Evolutionary conservation across 108 stramenopile species (phyloP).

Genomic region (Cyclotella sp.): DNA sequence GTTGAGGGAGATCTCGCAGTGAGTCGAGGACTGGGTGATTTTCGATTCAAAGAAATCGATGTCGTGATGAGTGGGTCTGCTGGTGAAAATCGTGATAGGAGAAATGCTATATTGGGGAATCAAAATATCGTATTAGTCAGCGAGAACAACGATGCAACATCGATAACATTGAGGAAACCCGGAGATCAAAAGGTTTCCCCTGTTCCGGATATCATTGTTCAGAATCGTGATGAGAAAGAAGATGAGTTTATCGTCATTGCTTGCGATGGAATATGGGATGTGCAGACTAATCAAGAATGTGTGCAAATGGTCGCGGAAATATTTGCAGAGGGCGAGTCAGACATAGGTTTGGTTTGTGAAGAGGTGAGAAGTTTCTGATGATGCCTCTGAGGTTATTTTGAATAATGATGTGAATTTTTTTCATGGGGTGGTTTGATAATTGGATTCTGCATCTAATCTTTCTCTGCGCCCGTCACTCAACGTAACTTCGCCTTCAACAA

Average conservation of each 20-base stretch:
- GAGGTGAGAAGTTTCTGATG: slow-evolving; percentile 58
- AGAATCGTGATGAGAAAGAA: slow-evolving; percentile 54
- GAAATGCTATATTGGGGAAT: not conserved
- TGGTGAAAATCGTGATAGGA: slow-evolving; percentile 30
- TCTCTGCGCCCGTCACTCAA: not conserved
- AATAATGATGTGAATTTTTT: not conserved
- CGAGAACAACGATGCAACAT: not conserved
- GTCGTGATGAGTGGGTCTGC: slow-evolving; percentile 35
- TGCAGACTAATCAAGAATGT: slow-evolving; percentile 83
- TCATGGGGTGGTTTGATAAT: not conserved
- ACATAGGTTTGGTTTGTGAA: slow-evolving; percentile 86
- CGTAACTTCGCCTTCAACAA: not conserved
- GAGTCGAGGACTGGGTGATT: slow-evolving; percentile 89
- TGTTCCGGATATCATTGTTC: slow-evolving; percentile 76
- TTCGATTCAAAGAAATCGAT: slow-evolving; percentile 77
- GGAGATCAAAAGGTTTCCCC: slow-evolving; percentile 89
- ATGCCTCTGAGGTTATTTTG: not conserved
- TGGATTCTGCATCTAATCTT: too few relatives aligned
- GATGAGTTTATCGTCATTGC: slow-evolving; percentile 91
- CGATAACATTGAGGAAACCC: slow-evolving; percentile 38
- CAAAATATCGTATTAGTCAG: not conserved
- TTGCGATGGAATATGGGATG: slow-evolving; percentile 97
- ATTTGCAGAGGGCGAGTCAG: slow-evolving; percentile 74
- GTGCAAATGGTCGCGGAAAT: slow-evolving; percentile 79
- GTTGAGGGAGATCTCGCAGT: slow-evolving; percentile 95